Conservation (phyloP, 352 stramenopile genomes). For the Phytophthora chlamydospora region DNA sequence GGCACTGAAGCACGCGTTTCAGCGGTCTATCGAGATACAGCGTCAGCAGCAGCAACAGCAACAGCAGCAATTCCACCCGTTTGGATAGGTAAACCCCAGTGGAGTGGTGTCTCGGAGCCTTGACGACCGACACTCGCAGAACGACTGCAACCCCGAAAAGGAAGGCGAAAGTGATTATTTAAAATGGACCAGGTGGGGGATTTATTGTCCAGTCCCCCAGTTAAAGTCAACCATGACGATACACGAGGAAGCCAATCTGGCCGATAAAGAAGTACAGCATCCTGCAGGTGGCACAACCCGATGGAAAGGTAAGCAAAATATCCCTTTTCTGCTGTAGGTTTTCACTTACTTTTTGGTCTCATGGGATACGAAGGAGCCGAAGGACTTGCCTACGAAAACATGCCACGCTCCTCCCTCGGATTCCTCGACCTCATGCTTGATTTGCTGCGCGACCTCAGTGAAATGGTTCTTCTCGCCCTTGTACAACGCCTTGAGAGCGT, state of each 20-base stretch:
- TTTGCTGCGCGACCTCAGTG: constrained; percentile 77
- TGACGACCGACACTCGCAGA: constrained; percentile 4
- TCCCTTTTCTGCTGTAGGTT: not conserved
- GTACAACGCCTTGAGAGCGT: constrained; percentile 82
- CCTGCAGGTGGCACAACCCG: constrained; percentile 32
- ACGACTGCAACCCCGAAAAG: constrained; percentile 12
- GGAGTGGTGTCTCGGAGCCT: not conserved
- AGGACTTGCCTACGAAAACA: constrained; percentile 87
- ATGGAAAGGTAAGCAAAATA: constrained; percentile 11
- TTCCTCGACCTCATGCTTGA: constrained; percentile 84
- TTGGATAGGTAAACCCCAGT: constrained; percentile 19
- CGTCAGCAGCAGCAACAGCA: constrained; percentile 37
- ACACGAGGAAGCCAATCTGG: constrained; percentile 83
- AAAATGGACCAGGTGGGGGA: constrained; percentile 8
- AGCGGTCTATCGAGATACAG: constrained; percentile 36
- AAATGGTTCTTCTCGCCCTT: constrained; percentile 88
- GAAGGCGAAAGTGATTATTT: constrained; percentile 41
- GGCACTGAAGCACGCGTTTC: constrained; percentile 48
- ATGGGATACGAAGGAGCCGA: constrained; percentile 86
- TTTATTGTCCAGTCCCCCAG: too few species aligned
- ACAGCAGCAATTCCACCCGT: constrained; percentile 22
- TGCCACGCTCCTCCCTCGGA: constrained; percentile 74
- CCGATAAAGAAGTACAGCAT: constrained; percentile 87
- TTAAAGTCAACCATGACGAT: constrained; percentile 57
- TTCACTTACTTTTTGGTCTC: constrained; percentile 79